phyloP scores from a whole-genome alignment of 1,139 yeast genomes.

The Meyerozyma smithsonii region DNA sequence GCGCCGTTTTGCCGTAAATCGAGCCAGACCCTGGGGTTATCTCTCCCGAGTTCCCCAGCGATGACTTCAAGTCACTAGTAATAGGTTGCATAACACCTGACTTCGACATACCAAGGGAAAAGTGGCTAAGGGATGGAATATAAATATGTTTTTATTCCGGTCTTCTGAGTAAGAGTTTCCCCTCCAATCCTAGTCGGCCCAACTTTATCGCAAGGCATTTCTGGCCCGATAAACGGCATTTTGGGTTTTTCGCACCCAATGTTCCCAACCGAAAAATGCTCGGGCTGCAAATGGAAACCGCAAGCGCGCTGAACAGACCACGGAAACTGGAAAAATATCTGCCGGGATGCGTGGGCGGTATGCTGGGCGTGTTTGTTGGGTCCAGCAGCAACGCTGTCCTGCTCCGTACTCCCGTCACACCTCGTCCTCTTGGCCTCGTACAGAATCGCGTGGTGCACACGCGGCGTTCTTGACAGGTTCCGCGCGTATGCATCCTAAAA shows the following conservation, averaged over 20 bases:
- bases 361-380: too few relatives aligned
- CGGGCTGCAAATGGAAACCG: background rate
- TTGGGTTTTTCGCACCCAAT: background rate
- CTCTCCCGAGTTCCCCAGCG: background rate
- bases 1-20: background rate
- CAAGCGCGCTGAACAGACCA: too few relatives aligned
- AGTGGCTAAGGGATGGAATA: background rate
- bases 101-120: background rate
- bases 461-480: too few relatives aligned
- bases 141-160: background rate
- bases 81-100: background rate
- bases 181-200: conserved; percentile 1
- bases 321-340: too few relatives aligned
- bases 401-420: too few relatives aligned
- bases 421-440: too few relatives aligned
- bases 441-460: too few relatives aligned
- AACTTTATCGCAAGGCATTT: conserved; percentile 3
- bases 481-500: too few relatives aligned
- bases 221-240: background rate
- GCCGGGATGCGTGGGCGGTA: too few relatives aligned
- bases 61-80: background rate
- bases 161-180: background rate
- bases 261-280: background rate
- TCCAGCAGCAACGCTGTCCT: too few relatives aligned
- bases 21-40: background rate